phyloP scores from a whole-genome alignment of 495 filamentous ascomycete species.

The Aspergillus cavernicola region DNA sequence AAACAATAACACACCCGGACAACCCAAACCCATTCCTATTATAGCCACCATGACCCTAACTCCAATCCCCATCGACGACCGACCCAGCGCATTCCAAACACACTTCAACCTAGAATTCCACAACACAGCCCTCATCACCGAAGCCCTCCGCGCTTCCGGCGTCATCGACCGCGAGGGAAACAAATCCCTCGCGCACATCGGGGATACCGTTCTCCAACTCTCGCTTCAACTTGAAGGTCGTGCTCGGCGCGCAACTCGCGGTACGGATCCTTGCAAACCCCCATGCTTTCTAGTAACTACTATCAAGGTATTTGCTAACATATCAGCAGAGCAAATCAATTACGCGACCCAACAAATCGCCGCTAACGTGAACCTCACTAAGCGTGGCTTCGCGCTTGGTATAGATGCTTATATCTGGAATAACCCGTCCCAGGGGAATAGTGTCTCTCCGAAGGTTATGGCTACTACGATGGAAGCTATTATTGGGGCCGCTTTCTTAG shows the following conservation, averaged over 20 bases:
- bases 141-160: background rate
- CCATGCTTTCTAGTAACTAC: background rate
- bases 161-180: background rate
- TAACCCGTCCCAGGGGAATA: constrained; percentile 9
- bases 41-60: no score
- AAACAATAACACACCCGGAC: no score
- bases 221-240: background rate
- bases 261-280: background rate
- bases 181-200: background rate
- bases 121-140: background rate
- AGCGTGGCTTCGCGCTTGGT: background rate
- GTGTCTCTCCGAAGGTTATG: constrained; percentile 7
- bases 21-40: no score
- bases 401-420: constrained; percentile 6
- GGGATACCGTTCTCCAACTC: background rate
- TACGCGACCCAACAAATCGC: background rate
- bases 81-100: background rate
- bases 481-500: constrained; percentile 13
- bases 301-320: background rate
- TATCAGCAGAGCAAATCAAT: background rate
- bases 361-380: constrained; percentile 5
- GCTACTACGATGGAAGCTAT: constrained; percentile 15
- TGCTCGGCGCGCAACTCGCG: background rate
- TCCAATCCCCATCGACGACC: background rate
- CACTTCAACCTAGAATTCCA: background rate